phyloP scores from a whole-genome alignment of 441 rosid genomes.

The Populus hybrid region DNA sequence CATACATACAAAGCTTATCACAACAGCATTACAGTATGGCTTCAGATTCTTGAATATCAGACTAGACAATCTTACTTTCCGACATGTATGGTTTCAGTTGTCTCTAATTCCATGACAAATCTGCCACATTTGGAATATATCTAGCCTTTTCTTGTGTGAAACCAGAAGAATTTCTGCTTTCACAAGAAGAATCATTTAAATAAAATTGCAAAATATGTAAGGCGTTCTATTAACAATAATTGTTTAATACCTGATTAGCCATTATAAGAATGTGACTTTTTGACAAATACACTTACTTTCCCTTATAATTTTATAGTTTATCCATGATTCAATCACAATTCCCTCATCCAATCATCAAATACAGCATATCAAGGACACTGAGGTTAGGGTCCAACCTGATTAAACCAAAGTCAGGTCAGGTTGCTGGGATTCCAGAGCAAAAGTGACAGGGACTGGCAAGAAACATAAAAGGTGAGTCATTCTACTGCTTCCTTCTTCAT shows the following conservation, averaged over 20 bases:
- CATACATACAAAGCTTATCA: neutral
- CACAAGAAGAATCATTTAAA: neutral
- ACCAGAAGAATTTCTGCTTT: neutral
- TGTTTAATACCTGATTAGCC: neutral
- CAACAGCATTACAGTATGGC: neutral
- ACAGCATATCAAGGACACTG: neutral
- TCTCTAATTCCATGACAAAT: neutral
- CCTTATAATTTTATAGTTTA: neutral
- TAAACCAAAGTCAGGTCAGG: neutral
- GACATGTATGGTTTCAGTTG: neutral
- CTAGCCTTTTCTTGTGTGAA: neutral
- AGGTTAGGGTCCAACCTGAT: neutral
- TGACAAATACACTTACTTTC: neutral
- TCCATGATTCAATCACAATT: neutral
- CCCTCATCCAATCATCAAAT: neutral
- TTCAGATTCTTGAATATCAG: neutral
- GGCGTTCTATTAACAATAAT: neutral
- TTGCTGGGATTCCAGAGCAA: neutral
- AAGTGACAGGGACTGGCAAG: neutral
- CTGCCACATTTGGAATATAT: neutral
- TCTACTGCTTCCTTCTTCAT: neutral
- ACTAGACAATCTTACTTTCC: neutral
- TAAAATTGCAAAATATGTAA: no score
- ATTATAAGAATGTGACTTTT: neutral
- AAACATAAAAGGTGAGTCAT: neutral